phyloP scores from a whole-genome alignment of 2,329 filamentous ascomycete genomes.

The Hypoxylon sp. region DNA sequence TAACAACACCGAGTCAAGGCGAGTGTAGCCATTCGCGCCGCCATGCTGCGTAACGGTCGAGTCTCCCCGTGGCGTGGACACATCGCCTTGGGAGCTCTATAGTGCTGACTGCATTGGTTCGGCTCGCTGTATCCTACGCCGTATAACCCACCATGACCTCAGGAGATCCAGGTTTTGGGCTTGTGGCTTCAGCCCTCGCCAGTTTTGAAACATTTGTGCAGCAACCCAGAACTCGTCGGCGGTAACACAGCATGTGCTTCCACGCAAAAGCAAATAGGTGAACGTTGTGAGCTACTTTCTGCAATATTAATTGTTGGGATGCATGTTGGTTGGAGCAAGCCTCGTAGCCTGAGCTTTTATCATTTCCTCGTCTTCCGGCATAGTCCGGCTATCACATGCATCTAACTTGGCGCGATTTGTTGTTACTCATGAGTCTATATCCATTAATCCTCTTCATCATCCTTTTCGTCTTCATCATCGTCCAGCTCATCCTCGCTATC shows the following conservation, averaged over 20 bases:
- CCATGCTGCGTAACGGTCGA: conserved; percentile 12
- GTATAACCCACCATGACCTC: conserved; percentile 17
- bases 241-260: conserved; percentile 25
- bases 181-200: conserved; percentile 2
- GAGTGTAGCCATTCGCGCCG: conserved; percentile 1
- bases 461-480: conserved; percentile 40
- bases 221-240: not conserved
- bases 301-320: conserved; percentile 7
- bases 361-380: not conserved
- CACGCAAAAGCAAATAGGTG: conserved; percentile 9
- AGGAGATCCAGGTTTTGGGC: not conserved
- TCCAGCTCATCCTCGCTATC: conserved; percentile 65
- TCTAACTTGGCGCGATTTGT: conserved; percentile 12
- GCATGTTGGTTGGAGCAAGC: conserved; percentile 6
- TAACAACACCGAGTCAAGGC: not conserved
- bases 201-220: conserved; percentile 1
- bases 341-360: not conserved
- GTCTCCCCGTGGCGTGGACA: not conserved
- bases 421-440: conserved; percentile 22
- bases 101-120: conserved; percentile 11
- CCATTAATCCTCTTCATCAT: conserved; percentile 40
- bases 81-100: not conserved
- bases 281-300: not conserved
- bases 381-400: not conserved
- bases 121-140: conserved; percentile 2